phyloP scores from a whole-genome alignment of 2,329 filamentous ascomycete species.

The Alternaria sp. region DNA sequence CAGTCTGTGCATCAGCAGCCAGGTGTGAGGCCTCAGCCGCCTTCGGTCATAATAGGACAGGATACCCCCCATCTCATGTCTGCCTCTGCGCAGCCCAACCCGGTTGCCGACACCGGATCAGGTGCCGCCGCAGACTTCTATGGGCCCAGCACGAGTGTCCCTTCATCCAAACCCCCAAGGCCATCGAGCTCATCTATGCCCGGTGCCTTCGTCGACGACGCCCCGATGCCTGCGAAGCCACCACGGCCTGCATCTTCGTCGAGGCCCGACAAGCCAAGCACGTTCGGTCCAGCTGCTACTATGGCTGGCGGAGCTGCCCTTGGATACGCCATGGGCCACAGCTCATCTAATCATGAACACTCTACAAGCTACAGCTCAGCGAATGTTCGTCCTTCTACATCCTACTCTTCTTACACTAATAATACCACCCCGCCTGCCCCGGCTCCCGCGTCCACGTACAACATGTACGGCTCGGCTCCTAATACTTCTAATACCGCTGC shows the following conservation, averaged over 20 bases:
- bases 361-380: conserved; percentile 34
- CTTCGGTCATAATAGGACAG: conserved; percentile 62
- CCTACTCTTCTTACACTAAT: conserved; percentile 36
- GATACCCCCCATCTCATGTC: conserved; percentile 64
- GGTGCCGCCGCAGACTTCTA: conserved; percentile 69
- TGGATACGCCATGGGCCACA: conserved; percentile 51
- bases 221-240: conserved; percentile 41
- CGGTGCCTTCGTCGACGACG: conserved; percentile 47
- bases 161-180: conserved; percentile 47
- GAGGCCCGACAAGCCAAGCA: conserved; percentile 41
- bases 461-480: conserved; percentile 41
- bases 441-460: conserved; percentile 17
- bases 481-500: conserved; percentile 38
- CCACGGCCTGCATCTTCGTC: conserved; percentile 35
- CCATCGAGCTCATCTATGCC: conserved; percentile 44
- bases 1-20: conserved; percentile 67
- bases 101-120: conserved; percentile 67
- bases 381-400: conserved; percentile 36
- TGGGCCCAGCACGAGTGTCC: conserved; percentile 34
- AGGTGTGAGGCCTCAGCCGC: conserved; percentile 63
- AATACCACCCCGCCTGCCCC: conserved; percentile 24
- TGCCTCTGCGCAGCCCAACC: conserved; percentile 60
- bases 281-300: conserved; percentile 48
- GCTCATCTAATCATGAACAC: conserved; percentile 40
- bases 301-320: conserved; percentile 53